These are phyloP conservation scores for Tuber calosporum DNA, from an alignment of 495 filamentous ascomycete species.

Conservation along the genomic window DNA sequence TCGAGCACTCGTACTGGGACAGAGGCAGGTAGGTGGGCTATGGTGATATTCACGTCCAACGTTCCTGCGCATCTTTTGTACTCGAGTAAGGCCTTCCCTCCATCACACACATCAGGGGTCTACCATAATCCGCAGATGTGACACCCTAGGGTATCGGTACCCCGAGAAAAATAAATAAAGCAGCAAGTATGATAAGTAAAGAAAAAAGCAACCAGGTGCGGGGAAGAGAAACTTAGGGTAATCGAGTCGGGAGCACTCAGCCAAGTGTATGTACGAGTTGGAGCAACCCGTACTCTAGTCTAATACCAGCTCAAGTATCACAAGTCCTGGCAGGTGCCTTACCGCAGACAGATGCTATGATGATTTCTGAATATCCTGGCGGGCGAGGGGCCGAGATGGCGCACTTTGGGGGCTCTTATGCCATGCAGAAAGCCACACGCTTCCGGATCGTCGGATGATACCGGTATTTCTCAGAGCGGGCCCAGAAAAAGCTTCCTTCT, in stretches of 20 bases:
- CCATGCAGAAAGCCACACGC: slow-evolving; percentile 2
- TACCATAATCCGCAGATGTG: neutral
- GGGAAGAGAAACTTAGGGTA: slow-evolving; percentile 5
- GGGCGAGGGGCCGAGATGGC: neutral
- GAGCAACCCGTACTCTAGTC: too few species aligned
- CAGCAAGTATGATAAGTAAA: neutral
- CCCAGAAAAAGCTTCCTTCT: neutral
- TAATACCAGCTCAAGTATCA: neutral
- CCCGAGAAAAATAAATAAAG: neutral
- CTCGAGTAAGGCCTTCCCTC: neutral
- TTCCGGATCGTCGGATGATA: neutral
- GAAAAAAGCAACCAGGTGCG: neutral
- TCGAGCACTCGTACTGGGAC: neutral
- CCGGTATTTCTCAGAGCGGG: neutral
- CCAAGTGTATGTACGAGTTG: too few species aligned
- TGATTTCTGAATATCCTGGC: neutral
- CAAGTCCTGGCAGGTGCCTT: neutral
- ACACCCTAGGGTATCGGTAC: neutral
- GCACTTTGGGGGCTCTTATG: neutral
- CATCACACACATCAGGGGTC: neutral
- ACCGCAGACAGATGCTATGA: neutral
- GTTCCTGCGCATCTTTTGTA: neutral
- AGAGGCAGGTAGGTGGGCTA: neutral
- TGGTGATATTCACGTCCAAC: neutral
- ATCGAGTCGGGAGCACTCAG: neutral